These are phyloP conservation scores for Ganoderma lingzhi DNA, from an alignment of 1,284 basidiomycete species.

Conservation along the genomic window DNA sequence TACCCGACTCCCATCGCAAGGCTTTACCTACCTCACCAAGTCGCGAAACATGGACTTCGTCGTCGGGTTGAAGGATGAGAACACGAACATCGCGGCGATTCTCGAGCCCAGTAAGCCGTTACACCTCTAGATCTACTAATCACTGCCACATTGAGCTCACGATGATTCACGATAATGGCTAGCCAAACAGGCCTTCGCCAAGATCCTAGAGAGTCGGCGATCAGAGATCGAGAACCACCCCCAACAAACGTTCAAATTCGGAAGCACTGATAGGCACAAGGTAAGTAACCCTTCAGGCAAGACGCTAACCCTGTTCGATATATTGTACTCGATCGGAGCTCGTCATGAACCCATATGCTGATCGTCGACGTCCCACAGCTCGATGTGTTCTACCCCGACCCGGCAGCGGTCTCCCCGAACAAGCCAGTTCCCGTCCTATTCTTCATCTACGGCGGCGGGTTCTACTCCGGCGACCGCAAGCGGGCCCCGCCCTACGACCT, in stretches of 20 bases:
- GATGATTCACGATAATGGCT: background rate
- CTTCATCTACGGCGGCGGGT: constrained; percentile 72
- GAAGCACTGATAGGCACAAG: constrained; percentile 58
- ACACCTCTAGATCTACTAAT: background rate
- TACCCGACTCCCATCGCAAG: background rate
- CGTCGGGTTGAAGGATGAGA: background rate
- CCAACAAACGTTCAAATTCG: constrained; percentile 63
- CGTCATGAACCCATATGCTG: too few species aligned
- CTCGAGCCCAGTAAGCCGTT: background rate
- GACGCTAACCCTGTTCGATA: too few species aligned
- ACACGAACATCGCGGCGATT: background rate
- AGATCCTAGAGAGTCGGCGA: constrained; percentile 50
- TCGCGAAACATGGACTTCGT: background rate
- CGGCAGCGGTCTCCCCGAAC: constrained; percentile 24
- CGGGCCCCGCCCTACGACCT: constrained; percentile 56
- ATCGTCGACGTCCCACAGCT: constrained; percentile 43
- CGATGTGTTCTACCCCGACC: constrained; percentile 64
- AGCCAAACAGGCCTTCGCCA: constrained; percentile 49
- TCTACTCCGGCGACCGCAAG: constrained; percentile 55
- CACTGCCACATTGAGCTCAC: background rate
- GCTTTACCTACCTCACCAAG: background rate
- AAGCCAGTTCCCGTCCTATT: constrained; percentile 62
- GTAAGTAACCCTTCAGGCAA: constrained; percentile 30
- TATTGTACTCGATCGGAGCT: too few species aligned
- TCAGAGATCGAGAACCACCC: constrained; percentile 50